These are phyloP conservation scores for Choricystis sp. DNA, from an alignment of 139 green algal genomes.

Conservation along the genomic window DNA sequence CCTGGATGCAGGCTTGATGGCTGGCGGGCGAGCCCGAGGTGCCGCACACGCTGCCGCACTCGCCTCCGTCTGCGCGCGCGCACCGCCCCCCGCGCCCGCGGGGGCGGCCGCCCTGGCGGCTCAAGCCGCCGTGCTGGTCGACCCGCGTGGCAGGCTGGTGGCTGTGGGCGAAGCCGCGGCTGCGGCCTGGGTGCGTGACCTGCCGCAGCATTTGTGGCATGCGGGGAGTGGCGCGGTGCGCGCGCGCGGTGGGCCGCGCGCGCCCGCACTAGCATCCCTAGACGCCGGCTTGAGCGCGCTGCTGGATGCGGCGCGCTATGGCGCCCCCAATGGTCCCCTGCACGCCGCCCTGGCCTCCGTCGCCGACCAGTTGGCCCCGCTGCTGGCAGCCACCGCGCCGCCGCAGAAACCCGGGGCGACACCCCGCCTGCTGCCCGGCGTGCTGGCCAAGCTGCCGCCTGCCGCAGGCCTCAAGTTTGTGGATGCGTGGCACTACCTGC, in stretches of 20 bases:
- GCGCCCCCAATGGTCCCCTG: not conserved
- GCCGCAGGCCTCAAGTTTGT: not conserved
- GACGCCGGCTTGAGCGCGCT: not conserved
- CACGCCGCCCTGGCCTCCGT: not conserved
- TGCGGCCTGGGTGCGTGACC: not conserved
- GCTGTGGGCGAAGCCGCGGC: not conserved
- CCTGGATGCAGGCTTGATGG: too few relatives aligned
- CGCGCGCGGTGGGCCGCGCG: too few relatives aligned
- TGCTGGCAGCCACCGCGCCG: not conserved
- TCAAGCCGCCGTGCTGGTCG: not conserved
- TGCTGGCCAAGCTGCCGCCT: not conserved
- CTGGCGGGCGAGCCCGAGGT: too few relatives aligned
- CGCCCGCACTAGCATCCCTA: too few relatives aligned
- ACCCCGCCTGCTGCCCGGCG: not conserved
- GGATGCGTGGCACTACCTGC: not conserved
- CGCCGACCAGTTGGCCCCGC: not conserved
- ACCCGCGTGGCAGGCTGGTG: not conserved
- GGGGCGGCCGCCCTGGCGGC: not conserved
- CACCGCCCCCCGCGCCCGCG: too few relatives aligned
- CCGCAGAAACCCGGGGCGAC: not conserved
- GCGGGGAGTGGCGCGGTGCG: too few relatives aligned
- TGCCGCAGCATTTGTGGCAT: not conserved
- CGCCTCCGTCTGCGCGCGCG: not conserved
- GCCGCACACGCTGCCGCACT: not conserved
- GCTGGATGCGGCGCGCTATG: too few relatives aligned